Evolutionary conservation across 257 asterid species (phyloP), one percentile per base, ranked within the genome.

Genomic region (Plantago elongata): DNA sequence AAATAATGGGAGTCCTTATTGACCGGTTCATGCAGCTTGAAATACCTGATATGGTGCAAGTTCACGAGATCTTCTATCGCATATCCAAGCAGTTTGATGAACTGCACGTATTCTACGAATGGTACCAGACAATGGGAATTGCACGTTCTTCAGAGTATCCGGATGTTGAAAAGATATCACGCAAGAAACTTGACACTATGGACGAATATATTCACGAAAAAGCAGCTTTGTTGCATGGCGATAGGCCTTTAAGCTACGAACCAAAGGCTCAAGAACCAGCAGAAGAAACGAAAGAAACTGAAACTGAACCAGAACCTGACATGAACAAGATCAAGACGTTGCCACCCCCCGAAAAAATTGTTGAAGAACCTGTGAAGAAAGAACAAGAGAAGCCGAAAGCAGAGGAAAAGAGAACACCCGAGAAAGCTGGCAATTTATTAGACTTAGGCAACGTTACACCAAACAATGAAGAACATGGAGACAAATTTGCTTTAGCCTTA

Each of bases 21-120:
- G 95, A 90, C 60, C 78, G 89, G 17, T 93, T 93, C 80, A 84
- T 85, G 88, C 79, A 87, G 81, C 93, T 93, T 10, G 85, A 88
- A 7, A 46, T 85, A 5, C 81, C 90, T 0, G 84, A 83, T 51
- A 85, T 95, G 72, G 70, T 74, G 0, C 85, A 75, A 45, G 90
- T 85, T 18, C 78, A 77, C n/a, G 95, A 89, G 46, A 68, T 85
- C 57, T 85, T 93, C 79, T 79, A 73, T 22, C 90, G 95, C 1
- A 78, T 84, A 11, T 75, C 95, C 0, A 90, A 87, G 81, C 97
- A 89, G 71, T 89, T 70, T 46, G 97, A 87, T 40, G 97, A 93
- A 62, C 85, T 93, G 5, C 95, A 93, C 43, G 30, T 65, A 27
- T 87, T 93, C 79, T 84, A 89, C 56, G 45, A 55, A 3, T 93